A percentile compares a stretch with the other conserved stretches of the same genome.
These are phyloP conservation scores for Tremella fuciformis DNA, from an alignment of 768 basidiomycete species.

Conservation along the genomic window DNA sequence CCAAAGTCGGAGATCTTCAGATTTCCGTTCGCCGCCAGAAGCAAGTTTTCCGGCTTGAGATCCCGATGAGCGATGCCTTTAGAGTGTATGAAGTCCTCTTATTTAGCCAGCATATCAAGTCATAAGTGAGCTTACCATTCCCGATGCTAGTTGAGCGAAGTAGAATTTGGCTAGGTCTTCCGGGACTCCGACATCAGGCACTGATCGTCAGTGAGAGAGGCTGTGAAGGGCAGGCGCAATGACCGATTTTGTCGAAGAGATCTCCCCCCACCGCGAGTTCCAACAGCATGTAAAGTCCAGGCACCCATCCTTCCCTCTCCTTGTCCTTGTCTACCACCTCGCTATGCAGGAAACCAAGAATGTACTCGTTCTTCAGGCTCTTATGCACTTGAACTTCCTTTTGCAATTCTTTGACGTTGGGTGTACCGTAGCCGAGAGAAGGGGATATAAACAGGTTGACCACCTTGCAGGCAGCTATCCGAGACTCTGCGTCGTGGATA, in stretches of 20 bases:
- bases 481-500: slow-evolving; percentile 59
- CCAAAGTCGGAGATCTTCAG: slow-evolving; percentile 97
- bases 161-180: slow-evolving; percentile 87
- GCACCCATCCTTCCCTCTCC: slow-evolving; percentile 58
- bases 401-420: slow-evolving; percentile 71
- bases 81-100: slow-evolving; percentile 74
- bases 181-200: slow-evolving; percentile 80
- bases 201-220: slow-evolving; percentile 45
- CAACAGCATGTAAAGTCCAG: slow-evolving; percentile 86
- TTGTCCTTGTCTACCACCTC: slow-evolving; percentile 64
- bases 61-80: slow-evolving; percentile 95
- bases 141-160: slow-evolving; percentile 78
- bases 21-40: slow-evolving; percentile 74
- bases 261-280: slow-evolving; percentile 93
- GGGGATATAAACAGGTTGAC: slow-evolving; percentile 57
- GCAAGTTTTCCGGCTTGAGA: slow-evolving; percentile 91
- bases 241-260: slow-evolving; percentile 97
- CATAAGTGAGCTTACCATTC: slow-evolving; percentile 64
- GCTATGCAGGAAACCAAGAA: slow-evolving; percentile 79
- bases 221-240: slow-evolving; percentile 43
- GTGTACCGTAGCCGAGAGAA: slow-evolving; percentile 51
- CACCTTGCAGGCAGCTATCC: slow-evolving; percentile 82
- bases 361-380: slow-evolving; percentile 64
- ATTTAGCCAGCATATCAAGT: not conserved
- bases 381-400: slow-evolving; percentile 91